Conservation (phyloP, 2,329 filamentous ascomycete species). For the Lasiodiplodia hormozganensis region DNA sequence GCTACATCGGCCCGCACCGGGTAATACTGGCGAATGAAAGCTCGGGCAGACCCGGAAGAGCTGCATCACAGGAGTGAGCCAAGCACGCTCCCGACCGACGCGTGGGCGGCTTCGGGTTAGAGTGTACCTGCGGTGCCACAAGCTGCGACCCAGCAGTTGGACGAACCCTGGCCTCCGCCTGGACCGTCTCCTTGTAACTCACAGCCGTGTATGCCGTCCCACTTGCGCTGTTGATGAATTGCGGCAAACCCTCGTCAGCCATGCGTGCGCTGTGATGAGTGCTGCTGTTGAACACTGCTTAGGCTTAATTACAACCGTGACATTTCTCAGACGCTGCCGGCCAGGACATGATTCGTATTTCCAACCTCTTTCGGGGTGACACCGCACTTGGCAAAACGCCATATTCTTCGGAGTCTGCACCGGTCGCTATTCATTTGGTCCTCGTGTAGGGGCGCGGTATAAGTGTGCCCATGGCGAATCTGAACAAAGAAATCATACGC, state of each 20-base stretch:
- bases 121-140: not conserved
- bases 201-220: too few species aligned
- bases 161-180: not conserved
- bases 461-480: not conserved
- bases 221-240: not conserved
- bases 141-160: not conserved
- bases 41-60: not conserved
- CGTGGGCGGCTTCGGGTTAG: conserved; percentile 1
- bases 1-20: not conserved
- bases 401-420: not conserved
- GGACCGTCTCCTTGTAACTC: not conserved
- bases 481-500: not conserved
- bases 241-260: not conserved
- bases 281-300: not conserved
- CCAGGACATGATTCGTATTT: not conserved
- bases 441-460: not conserved
- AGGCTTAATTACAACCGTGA: not conserved
- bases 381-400: not conserved
- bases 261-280: not conserved
- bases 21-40: not conserved
- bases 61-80: not conserved
- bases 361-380: not conserved
- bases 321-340: not conserved
- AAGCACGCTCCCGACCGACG: not conserved
- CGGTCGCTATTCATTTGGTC: not conserved